Conservation (phyloP, 129 eudicot genomes). For the Flaveria brownii region DNA sequence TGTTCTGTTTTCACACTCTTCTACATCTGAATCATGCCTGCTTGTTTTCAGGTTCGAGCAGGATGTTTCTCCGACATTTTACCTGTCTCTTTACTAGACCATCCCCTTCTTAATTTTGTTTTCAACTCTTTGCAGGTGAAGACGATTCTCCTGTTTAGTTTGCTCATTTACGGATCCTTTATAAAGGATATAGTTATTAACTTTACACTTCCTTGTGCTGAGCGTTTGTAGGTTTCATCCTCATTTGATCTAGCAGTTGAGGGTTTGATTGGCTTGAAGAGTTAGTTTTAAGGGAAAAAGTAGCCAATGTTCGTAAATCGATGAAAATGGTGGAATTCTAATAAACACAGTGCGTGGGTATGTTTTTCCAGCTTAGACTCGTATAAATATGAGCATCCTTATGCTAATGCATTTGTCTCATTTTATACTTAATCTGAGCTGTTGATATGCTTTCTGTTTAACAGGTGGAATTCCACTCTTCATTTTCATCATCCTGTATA, state of each 20-base stretch:
- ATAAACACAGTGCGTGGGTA: neutral
- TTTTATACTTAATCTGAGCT: slow-evolving; percentile 8
- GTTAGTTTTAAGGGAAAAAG: no score
- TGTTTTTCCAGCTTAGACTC: slow-evolving; percentile 55
- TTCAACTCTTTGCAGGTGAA: slow-evolving; percentile 83
- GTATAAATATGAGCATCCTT: neutral
- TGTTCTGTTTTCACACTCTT: slow-evolving; percentile 18
- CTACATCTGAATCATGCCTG: slow-evolving; percentile 26
- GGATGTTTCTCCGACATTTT: slow-evolving; percentile 85
- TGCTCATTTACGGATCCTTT: slow-evolving; percentile 16
- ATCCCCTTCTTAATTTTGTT: slow-evolving; percentile 83
- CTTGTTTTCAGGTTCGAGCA: slow-evolving; percentile 79
- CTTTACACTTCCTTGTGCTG: slow-evolving; percentile 23
- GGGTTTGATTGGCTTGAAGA: slow-evolving; percentile 85
- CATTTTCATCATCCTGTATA: slow-evolving; percentile 61
- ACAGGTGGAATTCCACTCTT: slow-evolving; percentile 85
- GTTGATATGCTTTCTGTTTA: slow-evolving; percentile 22
- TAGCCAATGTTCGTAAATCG: neutral
- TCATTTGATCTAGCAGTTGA: slow-evolving; percentile 86
- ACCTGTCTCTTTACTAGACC: slow-evolving; percentile 58
- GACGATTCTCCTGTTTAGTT: neutral
- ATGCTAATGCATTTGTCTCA: neutral
- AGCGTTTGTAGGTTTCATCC: slow-evolving; percentile 60
- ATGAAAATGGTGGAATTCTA: neutral
- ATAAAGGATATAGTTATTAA: slow-evolving; percentile 14